These are phyloP conservation scores for Claviceps arundinis DNA, from an alignment of 2,329 filamentous ascomycete genomes.

Conservation along the genomic window DNA sequence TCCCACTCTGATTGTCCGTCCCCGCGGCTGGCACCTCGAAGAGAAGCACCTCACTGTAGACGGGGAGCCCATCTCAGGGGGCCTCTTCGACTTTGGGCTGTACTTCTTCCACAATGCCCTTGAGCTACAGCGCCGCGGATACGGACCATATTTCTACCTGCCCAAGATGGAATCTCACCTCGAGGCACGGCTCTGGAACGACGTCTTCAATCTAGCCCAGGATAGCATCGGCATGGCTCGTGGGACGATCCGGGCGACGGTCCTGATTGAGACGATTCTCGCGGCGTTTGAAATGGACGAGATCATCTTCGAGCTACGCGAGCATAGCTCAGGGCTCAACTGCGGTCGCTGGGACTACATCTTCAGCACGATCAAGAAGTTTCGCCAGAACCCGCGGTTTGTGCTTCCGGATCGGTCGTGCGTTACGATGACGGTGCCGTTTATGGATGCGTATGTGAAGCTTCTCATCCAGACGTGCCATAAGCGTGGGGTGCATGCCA, in stretches of 20 bases:
- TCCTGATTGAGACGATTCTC: slow-evolving; percentile 94
- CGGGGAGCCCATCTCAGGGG: slow-evolving; percentile 83
- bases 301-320: slow-evolving; percentile 98
- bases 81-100: slow-evolving; percentile 91
- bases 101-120: slow-evolving; percentile 99
- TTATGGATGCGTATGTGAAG: slow-evolving; percentile 95
- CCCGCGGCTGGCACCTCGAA: slow-evolving; percentile 93
- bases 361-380: slow-evolving; percentile 98
- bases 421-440: slow-evolving; percentile 96
- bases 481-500: slow-evolving; percentile 90
- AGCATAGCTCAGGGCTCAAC: slow-evolving; percentile 93
- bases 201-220: slow-evolving; percentile 90
- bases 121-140: slow-evolving; percentile 71
- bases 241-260: slow-evolving; percentile 87
- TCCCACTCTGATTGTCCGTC: slow-evolving; percentile 86
- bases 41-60: slow-evolving; percentile 97
- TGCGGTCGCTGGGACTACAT: slow-evolving; percentile 99
- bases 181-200: slow-evolving; percentile 95
- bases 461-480: slow-evolving; percentile 98
- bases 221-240: slow-evolving; percentile 82
- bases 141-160: slow-evolving; percentile 93
- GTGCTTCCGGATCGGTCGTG: slow-evolving; percentile 80
- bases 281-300: slow-evolving; percentile 99
- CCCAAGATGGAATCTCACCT: slow-evolving; percentile 98
- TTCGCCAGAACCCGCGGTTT: slow-evolving; percentile 88